Evolutionary conservation across 176 grass and related monocot genomes (phyloP).

Genomic region (Zea luxurians): DNA sequence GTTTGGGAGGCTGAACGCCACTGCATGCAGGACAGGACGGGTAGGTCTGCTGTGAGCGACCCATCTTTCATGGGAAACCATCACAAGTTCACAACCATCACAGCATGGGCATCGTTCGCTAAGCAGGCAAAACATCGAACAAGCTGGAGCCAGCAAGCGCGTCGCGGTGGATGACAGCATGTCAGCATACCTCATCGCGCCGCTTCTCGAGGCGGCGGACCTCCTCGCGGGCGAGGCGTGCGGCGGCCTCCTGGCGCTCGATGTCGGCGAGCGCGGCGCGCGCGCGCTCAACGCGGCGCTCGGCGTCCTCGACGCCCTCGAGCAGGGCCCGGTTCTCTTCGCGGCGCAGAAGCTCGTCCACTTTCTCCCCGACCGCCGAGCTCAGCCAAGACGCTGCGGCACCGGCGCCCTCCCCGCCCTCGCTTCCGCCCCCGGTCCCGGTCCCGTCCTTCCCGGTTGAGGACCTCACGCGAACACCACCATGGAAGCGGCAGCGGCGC

Average conservation of each 20-base stretch:
- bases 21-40: background rate
- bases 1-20: background rate
- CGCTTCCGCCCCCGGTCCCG: background rate
- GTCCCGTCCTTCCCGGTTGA: slow-evolving; percentile 24
- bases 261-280: slow-evolving; percentile 74
- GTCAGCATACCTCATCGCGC: slow-evolving; percentile 64
- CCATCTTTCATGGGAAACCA: background rate
- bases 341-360: slow-evolving; percentile 67
- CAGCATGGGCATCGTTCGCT: background rate
- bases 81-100: background rate
- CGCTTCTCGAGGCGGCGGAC: slow-evolving; percentile 63
- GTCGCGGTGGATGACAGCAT: background rate
- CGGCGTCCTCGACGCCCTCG: slow-evolving; percentile 67
- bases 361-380: slow-evolving; percentile 56
- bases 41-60: slow-evolving; percentile 15
- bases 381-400: slow-evolving; percentile 40
- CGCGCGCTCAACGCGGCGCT: slow-evolving; percentile 75
- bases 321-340: slow-evolving; percentile 76
- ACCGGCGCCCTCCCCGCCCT: background rate
- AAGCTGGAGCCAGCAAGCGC: slow-evolving; percentile 1
- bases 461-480: slow-evolving; percentile 41
- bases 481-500: background rate
- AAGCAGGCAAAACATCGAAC: slow-evolving; percentile 40
- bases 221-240: slow-evolving; percentile 50
- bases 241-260: slow-evolving; percentile 60